Evolutionary conservation across 352 stramenopile genomes (phyloP), one percentile per base, ranked within the genome.

Genomic region (Pythium volutum): DNA sequence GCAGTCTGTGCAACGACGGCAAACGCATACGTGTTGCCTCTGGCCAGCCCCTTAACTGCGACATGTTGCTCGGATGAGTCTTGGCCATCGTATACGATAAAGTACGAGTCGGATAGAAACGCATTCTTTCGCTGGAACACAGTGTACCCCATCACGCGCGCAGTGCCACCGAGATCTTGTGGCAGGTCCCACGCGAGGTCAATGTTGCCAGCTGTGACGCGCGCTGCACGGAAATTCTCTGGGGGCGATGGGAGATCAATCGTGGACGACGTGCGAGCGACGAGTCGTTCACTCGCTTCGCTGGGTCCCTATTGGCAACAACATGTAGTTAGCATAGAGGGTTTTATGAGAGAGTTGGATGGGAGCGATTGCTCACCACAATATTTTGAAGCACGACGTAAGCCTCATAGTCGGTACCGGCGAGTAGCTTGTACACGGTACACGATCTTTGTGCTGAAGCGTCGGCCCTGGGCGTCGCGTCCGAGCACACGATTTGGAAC

Each of bases 11-110:
- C 80, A 3, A 84, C 66, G 10, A 87, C 51, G 7, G 73, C 67
- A 62, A 85, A 87, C 20, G 59, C 55, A 45, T 89, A 89, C 2
- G 26, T 15, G 1, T 62, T 65, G 14, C 59, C 54, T 47, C 77
- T 64, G 6, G 42, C 46, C 8, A 89, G 31, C 7, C 65, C 67
- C 31, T 70, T 77, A 26, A 77, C 22, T 23, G 52, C 54, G 0
- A 76, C 33, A 8, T 63, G 58, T 9, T 59, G 66, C 3, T 47
- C 51, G 0, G 45, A 67, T 10, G 71, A 83, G 27, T 86, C 66
- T 56, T 81, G 71, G 0, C 77, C 75, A 27, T 89, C 74, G 50
- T 89, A 89, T 23, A 86, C 63, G 2, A 60, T 70, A 20, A 83
- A 83, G 18, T 71, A 78, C 2, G 43, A 47, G 10, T 70, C 59